Base-by-base conservation (phyloP, 2,329 filamentous ascomycete species). In the Diaporthe capsici region DNA sequence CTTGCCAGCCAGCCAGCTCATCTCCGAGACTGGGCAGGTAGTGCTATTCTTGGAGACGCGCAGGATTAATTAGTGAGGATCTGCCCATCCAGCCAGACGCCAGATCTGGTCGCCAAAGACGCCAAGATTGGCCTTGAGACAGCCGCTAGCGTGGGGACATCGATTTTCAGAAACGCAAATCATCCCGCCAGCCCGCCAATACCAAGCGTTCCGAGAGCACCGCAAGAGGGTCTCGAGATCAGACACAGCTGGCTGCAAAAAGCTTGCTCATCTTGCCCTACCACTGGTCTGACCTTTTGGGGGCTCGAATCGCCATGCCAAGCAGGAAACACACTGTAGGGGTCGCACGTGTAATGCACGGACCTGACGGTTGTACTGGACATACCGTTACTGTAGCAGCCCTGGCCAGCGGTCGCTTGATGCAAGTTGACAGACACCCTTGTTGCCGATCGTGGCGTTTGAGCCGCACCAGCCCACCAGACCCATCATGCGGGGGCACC, bases 401-500 rank as follows among this genome's bases (percentile, higher is more conserved):
- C 44, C 55, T 61, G 51, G 47, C 47, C 55, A 58, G 58, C 68
- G 70, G 60, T 72, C 67, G 72, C 51, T 60, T 53, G 72, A 55
- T 58, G 58, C 60, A 31, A 53, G 37, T 57, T 57, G 51, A 65
- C 42, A 47, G 61, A 67, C 13, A 67, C 73, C 63, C 71, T 71
- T 70, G 75, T 55, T 51, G 72, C 39, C 28, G 57, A 71, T 76
- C 72, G 65, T 71, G 57, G 65, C 57, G 65, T 75, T 74, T 76
- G 74, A 75, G 74, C 73, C 73, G 73, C 65, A 70, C 65, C 65
- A 70, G 65, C 49, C 65, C 49, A 70, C 65, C 49, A 55, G 49
- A 28, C 44, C 49, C 65, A 42, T 70, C 65, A 42, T 55, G 65
- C 49, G 65, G 65, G 65, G 65, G 47, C 65, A 39, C 10, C 13